These are phyloP conservation scores for Phytophthora colocasiae DNA, from an alignment of 352 stramenopile species.

Conservation along the genomic window DNA sequence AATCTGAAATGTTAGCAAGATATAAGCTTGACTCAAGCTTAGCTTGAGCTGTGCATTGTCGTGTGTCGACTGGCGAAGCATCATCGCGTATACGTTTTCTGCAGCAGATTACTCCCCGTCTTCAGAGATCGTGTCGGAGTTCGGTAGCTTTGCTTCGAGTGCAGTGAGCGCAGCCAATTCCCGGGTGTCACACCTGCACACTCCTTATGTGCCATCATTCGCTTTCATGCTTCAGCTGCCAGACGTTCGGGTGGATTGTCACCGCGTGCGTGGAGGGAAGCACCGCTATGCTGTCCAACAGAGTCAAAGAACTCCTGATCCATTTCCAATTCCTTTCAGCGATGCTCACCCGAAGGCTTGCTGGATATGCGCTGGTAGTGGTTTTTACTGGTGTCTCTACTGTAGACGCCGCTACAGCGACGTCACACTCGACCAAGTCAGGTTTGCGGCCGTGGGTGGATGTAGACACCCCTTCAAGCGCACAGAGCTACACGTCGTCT, in stretches of 20 bases:
- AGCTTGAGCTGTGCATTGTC: too few species aligned
- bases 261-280: slow-evolving; percentile 15
- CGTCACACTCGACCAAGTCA: slow-evolving; percentile 51
- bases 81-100: too few species aligned
- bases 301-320: not conserved
- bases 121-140: slow-evolving; percentile 4
- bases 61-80: too few species aligned
- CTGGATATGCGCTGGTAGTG: not conserved
- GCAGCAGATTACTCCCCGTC: too few species aligned
- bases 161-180: slow-evolving; percentile 32
- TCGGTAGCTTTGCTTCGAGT: slow-evolving; percentile 21
- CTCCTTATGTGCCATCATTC: slow-evolving; percentile 21
- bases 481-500: slow-evolving; percentile 45
- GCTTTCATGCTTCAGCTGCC: slow-evolving; percentile 21
- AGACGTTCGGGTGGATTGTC: slow-evolving; percentile 26
- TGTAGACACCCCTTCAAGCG: slow-evolving; percentile 42
- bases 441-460: slow-evolving; percentile 64
- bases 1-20: too few species aligned
- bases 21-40: too few species aligned
- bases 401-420: slow-evolving; percentile 9
- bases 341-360: slow-evolving; percentile 14
- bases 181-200: slow-evolving; percentile 19
- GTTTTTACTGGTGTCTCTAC: slow-evolving; percentile 1
- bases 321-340: slow-evolving; percentile 16
- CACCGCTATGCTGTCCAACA: slow-evolving; percentile 19